Evolutionary conservation across 176 grass and related monocot genomes (phyloP).

Genomic region (Poa annua): DNA sequence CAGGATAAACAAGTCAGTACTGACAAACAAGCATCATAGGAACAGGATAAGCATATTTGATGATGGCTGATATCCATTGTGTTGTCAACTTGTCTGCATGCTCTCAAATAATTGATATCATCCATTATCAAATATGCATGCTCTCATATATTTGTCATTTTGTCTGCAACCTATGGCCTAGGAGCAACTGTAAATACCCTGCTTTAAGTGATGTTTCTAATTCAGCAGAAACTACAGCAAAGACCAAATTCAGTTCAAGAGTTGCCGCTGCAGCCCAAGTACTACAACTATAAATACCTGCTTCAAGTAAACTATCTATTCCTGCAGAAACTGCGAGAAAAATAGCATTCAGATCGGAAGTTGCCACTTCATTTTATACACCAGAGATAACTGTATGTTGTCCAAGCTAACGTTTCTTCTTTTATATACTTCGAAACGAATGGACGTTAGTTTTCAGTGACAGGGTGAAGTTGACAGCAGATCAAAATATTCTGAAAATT

Average conservation of each 20-base stretch:
- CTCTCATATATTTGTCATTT: background rate
- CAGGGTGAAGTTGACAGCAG: background rate
- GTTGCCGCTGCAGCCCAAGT: background rate
- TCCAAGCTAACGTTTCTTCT: background rate
- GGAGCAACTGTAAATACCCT: background rate
- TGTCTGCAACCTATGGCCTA: background rate
- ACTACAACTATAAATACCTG: background rate
- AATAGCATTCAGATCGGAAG: background rate
- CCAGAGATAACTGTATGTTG: background rate
- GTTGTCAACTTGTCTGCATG: too few relatives aligned
- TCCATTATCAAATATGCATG: background rate
- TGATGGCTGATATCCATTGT: too few relatives aligned
- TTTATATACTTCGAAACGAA: background rate
- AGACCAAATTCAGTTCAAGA: constrained; percentile 3
- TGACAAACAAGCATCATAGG: background rate
- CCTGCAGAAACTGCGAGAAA: background rate
- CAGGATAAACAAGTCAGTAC: background rate
- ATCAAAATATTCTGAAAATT: background rate
- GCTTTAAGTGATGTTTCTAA: background rate
- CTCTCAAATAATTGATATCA: too few relatives aligned
- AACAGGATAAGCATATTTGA: too few relatives aligned
- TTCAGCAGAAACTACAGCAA: background rate
- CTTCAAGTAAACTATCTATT: background rate
- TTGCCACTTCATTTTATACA: background rate
- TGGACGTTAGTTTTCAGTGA: background rate